Conservation (phyloP, 2,329 filamentous ascomycete genomes). For the Trichoderma endophyticum region DNA sequence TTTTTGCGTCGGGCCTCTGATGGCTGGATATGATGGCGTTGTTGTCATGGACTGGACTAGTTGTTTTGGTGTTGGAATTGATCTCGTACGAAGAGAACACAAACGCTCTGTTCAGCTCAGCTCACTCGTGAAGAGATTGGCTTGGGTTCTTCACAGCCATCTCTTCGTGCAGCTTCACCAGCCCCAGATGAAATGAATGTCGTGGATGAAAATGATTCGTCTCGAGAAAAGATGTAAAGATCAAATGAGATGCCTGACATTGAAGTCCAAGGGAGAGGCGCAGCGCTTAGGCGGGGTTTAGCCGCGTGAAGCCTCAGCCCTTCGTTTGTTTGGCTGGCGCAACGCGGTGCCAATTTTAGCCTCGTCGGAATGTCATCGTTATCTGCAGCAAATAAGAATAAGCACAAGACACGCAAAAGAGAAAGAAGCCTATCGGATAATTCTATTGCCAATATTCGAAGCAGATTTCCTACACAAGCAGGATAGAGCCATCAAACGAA, state of each 20-base stretch:
- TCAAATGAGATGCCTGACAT: background rate
- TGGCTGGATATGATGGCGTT: background rate
- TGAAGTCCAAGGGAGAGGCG: constrained; percentile 2
- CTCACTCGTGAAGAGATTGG: background rate
- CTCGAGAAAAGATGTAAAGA: background rate
- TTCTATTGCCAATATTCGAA: background rate
- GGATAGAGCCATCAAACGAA: background rate
- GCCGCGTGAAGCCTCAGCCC: constrained; percentile 4
- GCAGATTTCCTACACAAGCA: background rate
- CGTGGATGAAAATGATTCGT: background rate
- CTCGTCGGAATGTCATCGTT: background rate
- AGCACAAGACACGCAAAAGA: background rate
- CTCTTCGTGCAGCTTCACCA: background rate
- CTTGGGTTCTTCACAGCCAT: background rate
- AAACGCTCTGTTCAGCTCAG: background rate
- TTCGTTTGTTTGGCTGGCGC: background rate
- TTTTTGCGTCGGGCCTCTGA: constrained; percentile 21
- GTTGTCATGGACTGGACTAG: background rate
- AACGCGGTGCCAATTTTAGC: background rate
- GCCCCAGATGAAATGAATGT: background rate
- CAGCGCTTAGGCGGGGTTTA: constrained; percentile 15
- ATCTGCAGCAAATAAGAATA: background rate
- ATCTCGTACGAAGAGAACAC: background rate
- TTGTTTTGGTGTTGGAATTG: background rate
- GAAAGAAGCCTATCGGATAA: background rate